These are phyloP conservation scores for Trichoderma sp. DNA, from an alignment of 2,329 filamentous ascomycete species.

Conservation along the genomic window DNA sequence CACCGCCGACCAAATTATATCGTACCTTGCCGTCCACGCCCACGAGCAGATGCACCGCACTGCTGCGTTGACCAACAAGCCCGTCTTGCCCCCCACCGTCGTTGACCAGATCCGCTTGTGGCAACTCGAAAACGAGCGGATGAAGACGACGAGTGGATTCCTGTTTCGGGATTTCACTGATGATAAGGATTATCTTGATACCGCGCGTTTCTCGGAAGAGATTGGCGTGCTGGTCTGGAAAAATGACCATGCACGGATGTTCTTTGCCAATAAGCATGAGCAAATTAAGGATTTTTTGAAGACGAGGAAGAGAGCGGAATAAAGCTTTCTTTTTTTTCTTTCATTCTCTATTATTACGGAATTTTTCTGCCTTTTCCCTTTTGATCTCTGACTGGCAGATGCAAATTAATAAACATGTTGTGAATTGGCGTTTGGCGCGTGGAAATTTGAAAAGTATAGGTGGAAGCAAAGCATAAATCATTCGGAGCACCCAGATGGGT, in stretches of 20 bases:
- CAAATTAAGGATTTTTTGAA: slow-evolving; percentile 82
- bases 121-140: slow-evolving; percentile 96
- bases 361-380: background rate
- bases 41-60: slow-evolving; percentile 88
- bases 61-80: slow-evolving; percentile 57
- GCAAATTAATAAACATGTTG: background rate
- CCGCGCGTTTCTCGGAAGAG: slow-evolving; percentile 80
- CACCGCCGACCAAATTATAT: slow-evolving; percentile 92
- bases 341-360: background rate
- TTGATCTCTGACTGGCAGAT: background rate
- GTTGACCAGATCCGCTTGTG: slow-evolving; percentile 96
- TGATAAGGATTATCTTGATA: slow-evolving; percentile 67
- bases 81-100: slow-evolving; percentile 89
- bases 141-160: slow-evolving; percentile 81
- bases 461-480: background rate
- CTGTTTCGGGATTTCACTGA: slow-evolving; percentile 86
- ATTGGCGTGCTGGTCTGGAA: slow-evolving; percentile 89
- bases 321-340: background rate
- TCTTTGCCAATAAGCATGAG: slow-evolving; percentile 90
- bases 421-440: background rate
- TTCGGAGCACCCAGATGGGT: background rate
- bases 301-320: slow-evolving; percentile 57
- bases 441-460: background rate
- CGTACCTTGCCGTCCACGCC: slow-evolving; percentile 87
- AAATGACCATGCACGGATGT: slow-evolving; percentile 75